Base-by-base conservation (phyloP, 2,329 filamentous ascomycete species). In the Botryotinia globosa region DNA sequence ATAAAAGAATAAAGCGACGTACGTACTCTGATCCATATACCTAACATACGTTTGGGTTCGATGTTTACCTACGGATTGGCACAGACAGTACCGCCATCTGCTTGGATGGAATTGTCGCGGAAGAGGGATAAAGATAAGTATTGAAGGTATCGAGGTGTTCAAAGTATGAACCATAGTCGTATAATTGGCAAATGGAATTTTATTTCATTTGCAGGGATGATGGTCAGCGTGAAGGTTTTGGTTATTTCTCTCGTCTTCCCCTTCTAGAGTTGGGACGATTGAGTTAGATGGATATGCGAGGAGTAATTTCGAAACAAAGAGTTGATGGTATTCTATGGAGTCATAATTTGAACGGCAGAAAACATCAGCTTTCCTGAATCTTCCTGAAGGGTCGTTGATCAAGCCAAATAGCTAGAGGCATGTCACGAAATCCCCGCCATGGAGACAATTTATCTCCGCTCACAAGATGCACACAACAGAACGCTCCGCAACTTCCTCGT, bases 401-500 rank as follows among this genome's bases (percentile, higher is more conserved):
- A 76, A 48, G 77, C 80, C 7, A 80, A 83, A 74, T 83, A 81
- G 81, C 75, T 81, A 45, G 67, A 74, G 22, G 79, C 81, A 48
- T 79, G 80, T 62, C 82, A 80, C 61, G 77, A 77, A 4, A 77
- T 83, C 32, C 78, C 83, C 9, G 73, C 75, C 25, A 82, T 82
- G 68, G 81, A 83, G 72, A 83, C 83, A 69, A 78, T 80, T 29
- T 77, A 79, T 39, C 80, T 79, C 4, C 77, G 75, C 54, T 79
- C 79, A 58, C 73, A 73, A 64, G 79, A 81, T 32, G 76, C 74
- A 29, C 77, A 84, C 67, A 77, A 78, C 8, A 74, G 77, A 0
- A 69, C 80, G 45, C 81, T 81, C 32, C 81, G 80, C 18, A 74
- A 81, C 9, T 82, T 85, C 6, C 82, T 83, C 37, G 81, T 84